These are phyloP conservation scores for Amesomyces nigricolor DNA, from an alignment of 2,329 filamentous ascomycete genomes.

Conservation along the genomic window DNA sequence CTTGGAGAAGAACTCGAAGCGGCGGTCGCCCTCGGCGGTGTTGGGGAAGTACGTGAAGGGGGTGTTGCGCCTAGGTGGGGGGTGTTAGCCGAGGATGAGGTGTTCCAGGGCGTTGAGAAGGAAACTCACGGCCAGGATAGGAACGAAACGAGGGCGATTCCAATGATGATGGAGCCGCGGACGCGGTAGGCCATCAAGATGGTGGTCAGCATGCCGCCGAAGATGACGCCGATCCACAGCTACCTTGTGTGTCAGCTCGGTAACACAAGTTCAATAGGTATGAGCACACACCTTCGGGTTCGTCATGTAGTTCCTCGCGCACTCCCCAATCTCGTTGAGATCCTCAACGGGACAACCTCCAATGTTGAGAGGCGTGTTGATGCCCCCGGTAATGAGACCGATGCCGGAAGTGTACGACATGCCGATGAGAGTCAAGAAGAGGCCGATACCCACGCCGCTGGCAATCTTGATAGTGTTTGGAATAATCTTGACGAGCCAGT, in stretches of 20 bases:
- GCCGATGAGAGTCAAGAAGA: conserved; percentile 59
- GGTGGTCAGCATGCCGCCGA: conserved; percentile 71
- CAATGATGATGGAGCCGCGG: conserved; percentile 69
- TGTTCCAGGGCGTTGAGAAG: background rate
- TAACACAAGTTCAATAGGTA: background rate
- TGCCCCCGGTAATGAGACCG: conserved; percentile 69
- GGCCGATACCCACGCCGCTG: conserved; percentile 59
- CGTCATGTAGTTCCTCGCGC: conserved; percentile 61
- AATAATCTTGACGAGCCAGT: conserved; percentile 65
- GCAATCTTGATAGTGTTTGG: conserved; percentile 61
- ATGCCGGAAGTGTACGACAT: conserved; percentile 77
- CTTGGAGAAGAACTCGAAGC: conserved; percentile 67
- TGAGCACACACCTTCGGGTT: conserved; percentile 58
- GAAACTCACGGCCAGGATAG: conserved; percentile 64
- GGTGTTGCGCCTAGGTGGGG: conserved; percentile 51
- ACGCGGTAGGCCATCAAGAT: conserved; percentile 74
- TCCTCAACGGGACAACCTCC: conserved; percentile 63
- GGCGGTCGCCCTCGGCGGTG: conserved; percentile 55
- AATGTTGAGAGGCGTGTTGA: conserved; percentile 65
- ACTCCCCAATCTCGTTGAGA: conserved; percentile 46
- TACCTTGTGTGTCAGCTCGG: conserved; percentile 27
- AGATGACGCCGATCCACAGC: conserved; percentile 82
- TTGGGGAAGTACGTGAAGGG: conserved; percentile 68
- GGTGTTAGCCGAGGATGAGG: conserved; percentile 10
- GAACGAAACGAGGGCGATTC: conserved; percentile 65